Evolutionary conservation across 306 rosid species (phyloP).

Genomic region (Castanea sativa): DNA sequence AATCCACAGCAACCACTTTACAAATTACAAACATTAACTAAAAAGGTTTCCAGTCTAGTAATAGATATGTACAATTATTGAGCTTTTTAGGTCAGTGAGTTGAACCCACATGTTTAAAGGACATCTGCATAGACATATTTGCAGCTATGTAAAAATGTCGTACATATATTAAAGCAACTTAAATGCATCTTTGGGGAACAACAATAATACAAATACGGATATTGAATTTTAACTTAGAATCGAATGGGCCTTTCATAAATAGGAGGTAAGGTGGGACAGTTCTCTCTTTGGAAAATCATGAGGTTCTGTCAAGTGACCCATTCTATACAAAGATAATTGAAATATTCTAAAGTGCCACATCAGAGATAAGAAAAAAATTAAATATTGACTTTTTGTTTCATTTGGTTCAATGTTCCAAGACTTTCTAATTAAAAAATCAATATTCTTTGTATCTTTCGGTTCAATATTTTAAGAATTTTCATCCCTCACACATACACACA

Average conservation of each 20-base stretch:
- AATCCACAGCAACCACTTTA: neutral
- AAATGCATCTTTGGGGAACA: neutral
- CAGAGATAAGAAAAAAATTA: no score
- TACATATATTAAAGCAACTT: neutral
- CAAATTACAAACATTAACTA: neutral
- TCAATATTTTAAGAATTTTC: no score
- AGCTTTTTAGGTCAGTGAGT: neutral
- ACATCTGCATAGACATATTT: neutral
- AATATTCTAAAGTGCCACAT: no score
- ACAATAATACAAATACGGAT: neutral
- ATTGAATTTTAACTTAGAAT: slow-evolving; percentile 36
- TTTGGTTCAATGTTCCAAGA: no score
- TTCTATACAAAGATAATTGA: no score
- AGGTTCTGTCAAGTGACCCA: no score
- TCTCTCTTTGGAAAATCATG: slow-evolving; percentile 13
- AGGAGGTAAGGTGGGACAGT: slow-evolving; percentile 88
- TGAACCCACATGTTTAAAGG: neutral
- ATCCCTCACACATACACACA: no score
- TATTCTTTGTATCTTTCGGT: no score
- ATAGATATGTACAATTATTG: neutral
- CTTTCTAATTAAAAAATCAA: no score
- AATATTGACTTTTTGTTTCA: no score
- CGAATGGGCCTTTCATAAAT: slow-evolving; percentile 57
- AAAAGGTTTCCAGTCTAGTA: neutral
- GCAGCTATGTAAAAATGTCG: neutral